Evolutionary conservation across 495 filamentous ascomycete species (phyloP).

Genomic region (Immersiella caudata): DNA sequence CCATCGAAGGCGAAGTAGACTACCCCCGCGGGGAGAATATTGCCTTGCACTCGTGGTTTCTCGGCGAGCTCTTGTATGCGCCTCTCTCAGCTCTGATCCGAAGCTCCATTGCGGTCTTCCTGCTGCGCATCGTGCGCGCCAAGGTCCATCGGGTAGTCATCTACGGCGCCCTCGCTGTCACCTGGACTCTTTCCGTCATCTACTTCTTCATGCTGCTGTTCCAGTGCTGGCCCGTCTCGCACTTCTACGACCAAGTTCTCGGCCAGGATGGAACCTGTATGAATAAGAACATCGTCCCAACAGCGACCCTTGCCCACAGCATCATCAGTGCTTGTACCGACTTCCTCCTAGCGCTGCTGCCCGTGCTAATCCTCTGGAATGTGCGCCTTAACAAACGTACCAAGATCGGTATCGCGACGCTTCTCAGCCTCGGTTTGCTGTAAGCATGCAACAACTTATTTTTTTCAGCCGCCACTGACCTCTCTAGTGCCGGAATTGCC

Average conservation of each 20-base stretch:
- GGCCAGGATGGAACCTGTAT: slow-evolving; percentile 36
- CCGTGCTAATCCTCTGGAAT: slow-evolving; percentile 46
- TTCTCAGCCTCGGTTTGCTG: slow-evolving; percentile 46
- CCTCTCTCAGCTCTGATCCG: slow-evolving; percentile 42
- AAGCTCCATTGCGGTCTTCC: slow-evolving; percentile 45
- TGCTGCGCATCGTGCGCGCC: slow-evolving; percentile 40
- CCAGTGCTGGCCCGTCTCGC: slow-evolving; percentile 41
- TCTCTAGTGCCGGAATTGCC: slow-evolving; percentile 43
- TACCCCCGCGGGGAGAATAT: slow-evolving; percentile 17
- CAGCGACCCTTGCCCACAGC: slow-evolving; percentile 42
- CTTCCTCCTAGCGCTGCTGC: slow-evolving; percentile 46
- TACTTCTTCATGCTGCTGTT: slow-evolving; percentile 47
- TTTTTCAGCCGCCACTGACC: not conserved
- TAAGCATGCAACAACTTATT: slow-evolving; percentile 18
- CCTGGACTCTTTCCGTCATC: slow-evolving; percentile 31
- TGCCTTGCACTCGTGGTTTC: slow-evolving; percentile 31
- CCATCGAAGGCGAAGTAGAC: not conserved
- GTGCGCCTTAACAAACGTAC: slow-evolving; percentile 41
- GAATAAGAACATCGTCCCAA: slow-evolving; percentile 29
- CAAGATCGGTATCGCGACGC: slow-evolving; percentile 37
- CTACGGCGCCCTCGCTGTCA: slow-evolving; percentile 31
- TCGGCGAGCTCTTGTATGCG: slow-evolving; percentile 41
- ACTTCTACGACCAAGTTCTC: slow-evolving; percentile 42
- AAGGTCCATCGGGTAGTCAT: slow-evolving; percentile 41
- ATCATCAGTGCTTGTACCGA: slow-evolving; percentile 43